Conservation (phyloP, 345 rosid species). For the Eucalyptus microcorys region DNA sequence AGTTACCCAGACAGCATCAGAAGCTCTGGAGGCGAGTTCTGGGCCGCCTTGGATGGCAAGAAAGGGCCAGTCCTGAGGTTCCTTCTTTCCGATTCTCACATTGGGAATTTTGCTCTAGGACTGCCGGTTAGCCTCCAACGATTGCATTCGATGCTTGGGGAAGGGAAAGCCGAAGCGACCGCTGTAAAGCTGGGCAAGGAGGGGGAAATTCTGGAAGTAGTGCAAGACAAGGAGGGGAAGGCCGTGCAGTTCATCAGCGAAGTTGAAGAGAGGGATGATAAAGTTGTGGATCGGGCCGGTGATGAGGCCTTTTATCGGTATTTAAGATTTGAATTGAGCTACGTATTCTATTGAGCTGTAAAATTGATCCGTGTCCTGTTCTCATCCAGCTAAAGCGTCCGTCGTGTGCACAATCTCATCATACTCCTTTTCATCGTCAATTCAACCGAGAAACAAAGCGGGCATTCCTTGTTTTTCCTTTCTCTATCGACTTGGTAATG, state of each 20-base stretch:
- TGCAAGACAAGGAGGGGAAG: slow-evolving; percentile 47
- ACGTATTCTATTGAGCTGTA: neutral
- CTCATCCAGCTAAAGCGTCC: neutral
- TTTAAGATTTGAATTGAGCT: slow-evolving; percentile 15
- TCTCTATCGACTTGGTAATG: neutral
- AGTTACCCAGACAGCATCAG: slow-evolving; percentile 58
- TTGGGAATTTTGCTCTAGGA: slow-evolving; percentile 20
- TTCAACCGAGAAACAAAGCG: neutral
- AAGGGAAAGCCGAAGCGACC: slow-evolving; percentile 46
- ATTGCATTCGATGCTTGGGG: slow-evolving; percentile 35
- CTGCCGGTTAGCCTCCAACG: slow-evolving; percentile 27
- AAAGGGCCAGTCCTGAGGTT: slow-evolving; percentile 27
- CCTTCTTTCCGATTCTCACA: slow-evolving; percentile 15
- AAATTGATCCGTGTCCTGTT: neutral
- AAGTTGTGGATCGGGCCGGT: slow-evolving; percentile 63
- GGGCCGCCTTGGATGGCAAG: slow-evolving; percentile 74
- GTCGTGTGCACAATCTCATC: neutral
- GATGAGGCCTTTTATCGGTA: slow-evolving; percentile 44
- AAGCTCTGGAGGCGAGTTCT: slow-evolving; percentile 42
- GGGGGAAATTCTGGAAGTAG: slow-evolving; percentile 34
- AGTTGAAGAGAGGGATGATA: slow-evolving; percentile 55
- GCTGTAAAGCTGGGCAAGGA: slow-evolving; percentile 45
- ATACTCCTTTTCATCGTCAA: neutral
- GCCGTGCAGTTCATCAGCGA: slow-evolving; percentile 46
- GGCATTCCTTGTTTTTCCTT: neutral